phyloP scores from a whole-genome alignment of 2,329 filamentous ascomycete genomes.

The Chaetomium sp. region DNA sequence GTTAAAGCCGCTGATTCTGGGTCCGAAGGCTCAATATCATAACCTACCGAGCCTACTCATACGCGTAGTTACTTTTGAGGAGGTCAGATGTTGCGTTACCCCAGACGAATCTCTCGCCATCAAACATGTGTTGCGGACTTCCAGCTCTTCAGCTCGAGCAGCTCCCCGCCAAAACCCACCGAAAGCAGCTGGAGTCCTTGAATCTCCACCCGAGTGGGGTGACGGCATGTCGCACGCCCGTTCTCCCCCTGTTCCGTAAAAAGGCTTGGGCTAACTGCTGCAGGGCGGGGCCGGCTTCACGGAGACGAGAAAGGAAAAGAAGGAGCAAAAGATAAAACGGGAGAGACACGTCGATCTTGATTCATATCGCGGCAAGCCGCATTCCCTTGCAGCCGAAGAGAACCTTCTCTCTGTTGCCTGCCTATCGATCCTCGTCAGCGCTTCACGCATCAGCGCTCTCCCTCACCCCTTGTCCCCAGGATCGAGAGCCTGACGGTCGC shows the following conservation, averaged over 20 bases:
- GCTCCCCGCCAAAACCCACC: background rate
- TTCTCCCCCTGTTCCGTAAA: no score
- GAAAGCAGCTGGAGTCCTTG: background rate
- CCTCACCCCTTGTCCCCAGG: background rate
- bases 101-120: background rate
- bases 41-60: no score
- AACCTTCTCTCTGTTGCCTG: background rate
- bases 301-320: background rate
- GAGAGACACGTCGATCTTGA: background rate
- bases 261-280: no score
- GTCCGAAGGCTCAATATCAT: no score
- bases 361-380: background rate
- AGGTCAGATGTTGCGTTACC: background rate
- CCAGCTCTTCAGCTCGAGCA: background rate
- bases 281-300: background rate
- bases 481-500: background rate
- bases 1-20: no score
- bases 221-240: no score
- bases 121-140: background rate
- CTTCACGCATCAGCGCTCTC: background rate
- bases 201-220: no score
- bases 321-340: no score
- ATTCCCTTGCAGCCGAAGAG: background rate
- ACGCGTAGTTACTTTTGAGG: background rate
- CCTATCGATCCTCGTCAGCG: background rate